phyloP scores from a whole-genome alignment of 1,284 basidiomycete genomes.

The Leccinum subspadiceum region DNA sequence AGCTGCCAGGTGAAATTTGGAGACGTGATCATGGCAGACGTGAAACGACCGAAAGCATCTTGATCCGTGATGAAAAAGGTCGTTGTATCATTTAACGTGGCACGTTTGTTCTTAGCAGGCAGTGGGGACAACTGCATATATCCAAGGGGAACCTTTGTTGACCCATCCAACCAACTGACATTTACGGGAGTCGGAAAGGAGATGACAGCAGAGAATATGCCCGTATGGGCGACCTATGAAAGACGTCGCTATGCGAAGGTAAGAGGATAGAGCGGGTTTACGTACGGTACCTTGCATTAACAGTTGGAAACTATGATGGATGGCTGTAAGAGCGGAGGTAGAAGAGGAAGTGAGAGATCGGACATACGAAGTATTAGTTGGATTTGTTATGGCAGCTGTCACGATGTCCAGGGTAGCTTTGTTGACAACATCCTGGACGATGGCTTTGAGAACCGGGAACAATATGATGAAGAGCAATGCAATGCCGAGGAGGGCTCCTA shows the following conservation, averaged over 20 bases:
- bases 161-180: conserved; percentile 54
- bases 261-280: neutral
- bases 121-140: conserved; percentile 46
- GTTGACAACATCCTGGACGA: conserved; percentile 61
- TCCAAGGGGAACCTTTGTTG: conserved; percentile 47
- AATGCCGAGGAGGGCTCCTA: conserved; percentile 49
- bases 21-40: conserved; percentile 62
- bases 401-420: conserved; percentile 51
- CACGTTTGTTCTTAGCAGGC: conserved; percentile 49
- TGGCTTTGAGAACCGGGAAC: conserved; percentile 63
- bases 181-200: conserved; percentile 51
- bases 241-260: neutral
- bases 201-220: conserved; percentile 58
- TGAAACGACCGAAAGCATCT: conserved; percentile 56
- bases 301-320: conserved; percentile 44
- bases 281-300: conserved; percentile 46
- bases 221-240: conserved; percentile 57
- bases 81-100: conserved; percentile 56
- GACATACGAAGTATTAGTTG: conserved; percentile 54
- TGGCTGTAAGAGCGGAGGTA: neutral
- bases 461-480: conserved; percentile 62
- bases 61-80: conserved; percentile 55
- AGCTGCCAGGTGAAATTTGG: conserved; percentile 74
- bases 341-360: conserved; percentile 9
- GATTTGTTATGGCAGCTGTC: conserved; percentile 46